Conservation (phyloP, 164 flowering plant genomes). For the Sedum album region DNA sequence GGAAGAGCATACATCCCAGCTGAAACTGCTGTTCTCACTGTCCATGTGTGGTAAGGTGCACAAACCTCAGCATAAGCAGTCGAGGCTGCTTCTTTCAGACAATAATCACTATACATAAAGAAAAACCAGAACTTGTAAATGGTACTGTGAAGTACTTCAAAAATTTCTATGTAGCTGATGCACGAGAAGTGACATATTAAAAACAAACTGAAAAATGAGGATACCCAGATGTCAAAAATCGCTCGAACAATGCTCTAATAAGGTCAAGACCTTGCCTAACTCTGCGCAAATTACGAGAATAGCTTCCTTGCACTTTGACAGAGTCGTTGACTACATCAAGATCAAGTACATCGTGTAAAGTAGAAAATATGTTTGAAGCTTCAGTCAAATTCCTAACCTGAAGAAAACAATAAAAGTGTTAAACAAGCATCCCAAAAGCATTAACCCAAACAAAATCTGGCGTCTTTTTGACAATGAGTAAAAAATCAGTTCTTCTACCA, state of each 20-base stretch:
- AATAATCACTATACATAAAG: neutral
- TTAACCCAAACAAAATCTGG: too few species aligned
- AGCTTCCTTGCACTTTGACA: slow-evolving; percentile 68
- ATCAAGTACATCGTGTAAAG: slow-evolving; percentile 47
- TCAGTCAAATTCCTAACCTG: slow-evolving; percentile 57
- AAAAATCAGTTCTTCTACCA: too few species aligned
- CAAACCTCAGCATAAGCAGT: neutral
- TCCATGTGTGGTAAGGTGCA: neutral
- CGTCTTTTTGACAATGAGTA: too few species aligned
- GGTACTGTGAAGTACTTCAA: neutral
- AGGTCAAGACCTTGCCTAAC: slow-evolving; percentile 92
- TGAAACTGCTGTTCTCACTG: neutral
- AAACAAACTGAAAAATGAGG: neutral
- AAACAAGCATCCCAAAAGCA: too few species aligned
- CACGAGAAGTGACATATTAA: neutral
- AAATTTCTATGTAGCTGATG: neutral
- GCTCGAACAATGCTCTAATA: slow-evolving; percentile 43
- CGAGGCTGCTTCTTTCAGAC: neutral
- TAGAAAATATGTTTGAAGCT: slow-evolving; percentile 46
- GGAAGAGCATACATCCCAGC: neutral
- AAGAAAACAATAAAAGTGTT: too few species aligned
- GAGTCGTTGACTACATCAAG: slow-evolving; percentile 42
- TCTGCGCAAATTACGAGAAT: slow-evolving; percentile 67
- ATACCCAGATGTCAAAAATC: neutral
- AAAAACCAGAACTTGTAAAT: neutral